Evolutionary conservation across 345 rosid genomes (phyloP).

Genomic region (Turnera subulata): DNA sequence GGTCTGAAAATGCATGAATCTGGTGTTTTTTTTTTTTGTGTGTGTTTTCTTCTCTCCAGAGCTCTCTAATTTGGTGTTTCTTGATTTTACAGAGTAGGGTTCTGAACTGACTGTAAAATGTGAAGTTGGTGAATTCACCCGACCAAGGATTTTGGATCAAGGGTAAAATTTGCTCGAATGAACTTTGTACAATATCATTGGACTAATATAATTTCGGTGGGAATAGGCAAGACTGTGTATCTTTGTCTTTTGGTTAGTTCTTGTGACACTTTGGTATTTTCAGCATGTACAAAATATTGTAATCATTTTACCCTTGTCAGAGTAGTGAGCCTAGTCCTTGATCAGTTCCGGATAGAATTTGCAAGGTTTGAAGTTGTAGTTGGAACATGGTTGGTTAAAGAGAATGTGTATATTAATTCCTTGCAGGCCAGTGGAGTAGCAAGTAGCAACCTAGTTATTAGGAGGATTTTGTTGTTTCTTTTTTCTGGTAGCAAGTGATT

Average conservation of each 20-base stretch:
- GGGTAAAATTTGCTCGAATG: constrained; percentile 28
- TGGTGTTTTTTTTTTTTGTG: no score
- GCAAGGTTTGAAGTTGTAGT: no score
- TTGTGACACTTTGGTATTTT: constrained; percentile 26
- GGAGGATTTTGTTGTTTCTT: no score
- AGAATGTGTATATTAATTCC: no score
- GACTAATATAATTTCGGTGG: constrained; percentile 23
- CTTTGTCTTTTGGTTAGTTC: constrained; percentile 11
- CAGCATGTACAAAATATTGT: constrained; percentile 24
- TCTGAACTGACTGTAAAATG: constrained; percentile 32
- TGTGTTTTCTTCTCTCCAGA: not conserved
- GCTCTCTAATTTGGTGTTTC: not conserved
- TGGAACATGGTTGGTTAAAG: no score
- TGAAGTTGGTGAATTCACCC: constrained; percentile 36
- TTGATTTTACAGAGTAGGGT: constrained; percentile 27
- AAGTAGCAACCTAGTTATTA: no score
- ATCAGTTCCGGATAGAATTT: no score
- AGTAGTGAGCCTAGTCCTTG: no score
- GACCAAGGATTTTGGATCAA: constrained; percentile 21
- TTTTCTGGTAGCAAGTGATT: no score
- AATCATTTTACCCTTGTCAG: not conserved
- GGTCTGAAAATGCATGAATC: not conserved
- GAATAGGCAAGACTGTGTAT: constrained; percentile 15
- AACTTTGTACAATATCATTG: constrained; percentile 43
- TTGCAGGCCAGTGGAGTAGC: no score